Conservation (phyloP, 768 basidiomycete species). For the Pulveroboletus sp. region DNA sequence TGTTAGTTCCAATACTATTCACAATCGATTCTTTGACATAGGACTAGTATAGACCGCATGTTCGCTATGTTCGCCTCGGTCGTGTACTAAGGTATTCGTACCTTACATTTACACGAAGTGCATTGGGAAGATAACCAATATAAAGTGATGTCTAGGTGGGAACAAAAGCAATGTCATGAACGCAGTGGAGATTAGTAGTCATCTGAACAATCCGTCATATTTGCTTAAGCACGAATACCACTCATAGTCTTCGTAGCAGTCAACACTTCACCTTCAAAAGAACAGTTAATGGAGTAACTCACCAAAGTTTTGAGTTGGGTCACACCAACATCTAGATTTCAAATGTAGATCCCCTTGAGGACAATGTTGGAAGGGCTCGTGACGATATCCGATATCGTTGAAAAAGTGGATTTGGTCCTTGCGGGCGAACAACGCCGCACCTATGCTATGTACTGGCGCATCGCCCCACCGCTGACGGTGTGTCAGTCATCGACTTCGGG, state of each 20-base stretch:
- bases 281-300: conserved; percentile 14
- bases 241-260: conserved; percentile 55
- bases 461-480: conserved; percentile 70
- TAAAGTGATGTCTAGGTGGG: neutral
- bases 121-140: neutral
- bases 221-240: conserved; percentile 88
- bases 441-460: conserved; percentile 85
- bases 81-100: conserved; percentile 3
- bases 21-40: conserved; percentile 72
- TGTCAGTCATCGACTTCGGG: neutral
- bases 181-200: neutral
- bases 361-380: conserved; percentile 80
- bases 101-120: neutral
- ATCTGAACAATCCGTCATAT: conserved; percentile 62
- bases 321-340: conserved; percentile 68
- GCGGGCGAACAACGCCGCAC: conserved; percentile 69
- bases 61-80: neutral
- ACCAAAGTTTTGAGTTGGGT: conserved; percentile 72
- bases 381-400: conserved; percentile 80
- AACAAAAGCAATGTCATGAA: neutral
- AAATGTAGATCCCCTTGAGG: conserved; percentile 54
- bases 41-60: conserved; percentile 2
- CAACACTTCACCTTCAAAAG: neutral
- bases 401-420: conserved; percentile 83
- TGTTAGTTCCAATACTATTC: conserved; percentile 90